Conservation (phyloP, 768 basidiomycete genomes). For the Coprinellus micaceus region DNA sequence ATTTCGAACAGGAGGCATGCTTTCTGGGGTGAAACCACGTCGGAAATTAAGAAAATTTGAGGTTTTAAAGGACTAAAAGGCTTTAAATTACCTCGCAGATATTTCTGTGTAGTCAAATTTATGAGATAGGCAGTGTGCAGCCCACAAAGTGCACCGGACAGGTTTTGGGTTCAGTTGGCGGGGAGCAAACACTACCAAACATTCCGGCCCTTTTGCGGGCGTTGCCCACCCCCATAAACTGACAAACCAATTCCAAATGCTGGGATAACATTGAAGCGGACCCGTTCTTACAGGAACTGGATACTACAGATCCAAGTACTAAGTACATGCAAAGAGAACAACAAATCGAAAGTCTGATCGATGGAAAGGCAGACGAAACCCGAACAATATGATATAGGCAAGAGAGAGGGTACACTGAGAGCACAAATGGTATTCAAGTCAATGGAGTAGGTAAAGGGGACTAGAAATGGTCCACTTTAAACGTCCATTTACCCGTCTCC, state of each 20-base stretch:
- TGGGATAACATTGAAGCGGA: background rate
- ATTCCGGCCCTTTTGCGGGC: background rate
- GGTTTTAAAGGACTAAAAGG: background rate
- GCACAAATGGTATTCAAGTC: slow-evolving; percentile 6
- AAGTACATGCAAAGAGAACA: background rate
- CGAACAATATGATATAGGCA: background rate
- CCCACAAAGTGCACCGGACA: background rate
- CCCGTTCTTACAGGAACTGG: background rate
- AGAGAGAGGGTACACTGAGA: background rate
- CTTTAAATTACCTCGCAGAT: background rate
- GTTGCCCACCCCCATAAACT: background rate
- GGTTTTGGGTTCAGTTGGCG: background rate
- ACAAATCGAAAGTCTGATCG: background rate
- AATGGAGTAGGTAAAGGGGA: slow-evolving; percentile 10
- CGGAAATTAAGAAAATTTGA: too few relatives aligned
- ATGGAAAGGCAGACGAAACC: too few relatives aligned
- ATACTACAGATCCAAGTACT: background rate
- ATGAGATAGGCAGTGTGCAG: background rate
- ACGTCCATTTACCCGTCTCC: slow-evolving; percentile 85
- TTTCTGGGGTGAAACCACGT: too few relatives aligned
- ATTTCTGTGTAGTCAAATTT: background rate
- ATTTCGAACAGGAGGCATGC: too few relatives aligned
- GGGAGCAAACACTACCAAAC: background rate
- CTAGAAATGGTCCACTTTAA: slow-evolving; percentile 92
- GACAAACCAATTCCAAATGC: background rate